phyloP scores from a whole-genome alignment of 163 green algal species.

The Coccomyxa subellipsoidea region DNA sequence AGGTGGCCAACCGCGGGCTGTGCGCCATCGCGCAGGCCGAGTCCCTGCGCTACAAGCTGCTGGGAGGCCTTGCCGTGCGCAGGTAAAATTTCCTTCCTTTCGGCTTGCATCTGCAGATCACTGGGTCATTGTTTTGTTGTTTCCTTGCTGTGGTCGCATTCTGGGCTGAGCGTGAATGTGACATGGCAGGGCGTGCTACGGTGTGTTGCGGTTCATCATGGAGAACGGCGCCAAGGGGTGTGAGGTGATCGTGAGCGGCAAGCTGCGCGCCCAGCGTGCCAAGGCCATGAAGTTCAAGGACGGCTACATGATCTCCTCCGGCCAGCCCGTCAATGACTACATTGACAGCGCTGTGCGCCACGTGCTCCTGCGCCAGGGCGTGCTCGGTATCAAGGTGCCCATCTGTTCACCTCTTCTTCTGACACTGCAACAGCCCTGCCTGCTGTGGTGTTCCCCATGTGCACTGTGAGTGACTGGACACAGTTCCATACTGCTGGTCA shows the following conservation, averaged over 20 bases:
- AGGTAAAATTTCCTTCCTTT: conserved; percentile 47
- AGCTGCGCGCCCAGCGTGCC: conserved; percentile 94
- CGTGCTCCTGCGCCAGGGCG: conserved; percentile 96
- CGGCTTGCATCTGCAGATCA: not conserved
- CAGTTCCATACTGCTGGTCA: too few species aligned
- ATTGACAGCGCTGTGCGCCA: conserved; percentile 93
- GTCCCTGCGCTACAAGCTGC: conserved; percentile 99
- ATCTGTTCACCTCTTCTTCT: not conserved
- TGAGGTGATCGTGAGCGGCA: conserved; percentile 98
- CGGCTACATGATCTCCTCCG: conserved; percentile 98
- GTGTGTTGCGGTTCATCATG: conserved; percentile 99
- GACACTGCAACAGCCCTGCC: not conserved
- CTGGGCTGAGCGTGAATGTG: too few species aligned
- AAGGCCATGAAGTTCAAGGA: conserved; percentile 99
- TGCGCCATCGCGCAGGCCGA: conserved; percentile 98
- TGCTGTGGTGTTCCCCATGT: not conserved
- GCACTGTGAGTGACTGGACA: too few species aligned
- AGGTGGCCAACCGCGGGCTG: conserved; percentile 97
- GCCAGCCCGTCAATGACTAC: conserved; percentile 87
- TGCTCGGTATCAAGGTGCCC: conserved; percentile 95
- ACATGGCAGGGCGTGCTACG: conserved; percentile 91
- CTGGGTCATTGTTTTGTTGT: not conserved
- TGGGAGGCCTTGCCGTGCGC: conserved; percentile 95
- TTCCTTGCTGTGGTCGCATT: not conserved
- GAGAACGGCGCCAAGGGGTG: conserved; percentile 98